A percentile compares a stretch with the other conserved stretches of the same genome.
phyloP scores from a whole-genome alignment of 179 eudicot species.

The Silene noctiflora region DNA sequence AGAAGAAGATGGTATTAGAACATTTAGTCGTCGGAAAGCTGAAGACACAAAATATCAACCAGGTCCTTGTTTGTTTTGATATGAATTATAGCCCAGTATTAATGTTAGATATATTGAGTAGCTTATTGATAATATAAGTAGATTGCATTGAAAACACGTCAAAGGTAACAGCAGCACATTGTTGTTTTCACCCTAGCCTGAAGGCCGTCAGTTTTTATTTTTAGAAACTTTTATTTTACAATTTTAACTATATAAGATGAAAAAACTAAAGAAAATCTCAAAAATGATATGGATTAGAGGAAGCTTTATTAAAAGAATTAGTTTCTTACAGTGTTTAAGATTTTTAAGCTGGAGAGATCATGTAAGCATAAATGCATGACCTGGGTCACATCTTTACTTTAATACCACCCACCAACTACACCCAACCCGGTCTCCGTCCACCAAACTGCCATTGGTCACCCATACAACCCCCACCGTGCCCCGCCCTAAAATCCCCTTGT shows the following conservation, averaged over 20 bases:
- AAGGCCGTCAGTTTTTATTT: not conserved
- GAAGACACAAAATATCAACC: conserved; percentile 88
- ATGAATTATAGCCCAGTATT: conserved; percentile 2
- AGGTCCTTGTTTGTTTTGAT: conserved; percentile 43
- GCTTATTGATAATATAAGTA: not conserved
- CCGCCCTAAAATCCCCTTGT: no score
- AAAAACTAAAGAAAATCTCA: not conserved
- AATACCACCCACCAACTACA: no score
- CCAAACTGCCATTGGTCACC: no score
- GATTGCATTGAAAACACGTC: conserved; percentile 1
- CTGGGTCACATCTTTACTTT: not conserved
- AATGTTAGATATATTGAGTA: not conserved
- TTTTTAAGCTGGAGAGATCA: not conserved
- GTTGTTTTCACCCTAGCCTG: not conserved
- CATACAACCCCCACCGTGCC: no score
- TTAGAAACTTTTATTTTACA: not conserved
- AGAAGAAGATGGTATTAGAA: conserved; percentile 96
- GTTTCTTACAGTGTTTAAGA: not conserved
- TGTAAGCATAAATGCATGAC: not conserved
- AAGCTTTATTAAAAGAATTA: not conserved
- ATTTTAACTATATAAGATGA: not conserved
- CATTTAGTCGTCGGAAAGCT: conserved; percentile 97
- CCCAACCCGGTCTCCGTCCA: no score
- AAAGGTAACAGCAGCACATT: not conserved
- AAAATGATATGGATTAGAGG: not conserved